phyloP scores from a whole-genome alignment of 495 filamentous ascomycete genomes.

The Extremus antarcticus region DNA sequence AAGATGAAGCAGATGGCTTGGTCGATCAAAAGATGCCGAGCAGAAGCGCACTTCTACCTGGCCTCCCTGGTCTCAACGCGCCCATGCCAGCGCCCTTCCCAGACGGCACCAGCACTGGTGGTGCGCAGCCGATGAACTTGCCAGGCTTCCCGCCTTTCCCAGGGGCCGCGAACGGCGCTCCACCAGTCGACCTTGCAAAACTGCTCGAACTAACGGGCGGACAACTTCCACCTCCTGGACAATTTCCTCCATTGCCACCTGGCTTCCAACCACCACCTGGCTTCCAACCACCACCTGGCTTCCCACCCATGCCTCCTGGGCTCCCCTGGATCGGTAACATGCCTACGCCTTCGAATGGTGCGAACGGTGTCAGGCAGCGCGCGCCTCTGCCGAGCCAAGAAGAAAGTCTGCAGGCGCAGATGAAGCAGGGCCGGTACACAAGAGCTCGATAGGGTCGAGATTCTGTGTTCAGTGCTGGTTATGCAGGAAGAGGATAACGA shows the following conservation, averaged over 20 bases:
- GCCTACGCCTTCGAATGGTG: constrained; percentile 27
- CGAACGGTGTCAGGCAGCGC: constrained; percentile 36
- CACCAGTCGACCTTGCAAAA: constrained; percentile 53
- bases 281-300: constrained; percentile 19
- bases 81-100: constrained; percentile 24
- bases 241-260: constrained; percentile 35
- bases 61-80: constrained; percentile 15
- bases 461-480: background rate
- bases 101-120: constrained; percentile 31
- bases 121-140: constrained; percentile 25
- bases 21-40: constrained; percentile 81
- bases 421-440: constrained; percentile 50
- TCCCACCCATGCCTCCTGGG: constrained; percentile 25
- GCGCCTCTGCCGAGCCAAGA: constrained; percentile 71
- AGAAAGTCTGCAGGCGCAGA: constrained; percentile 67
- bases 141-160: constrained; percentile 29
- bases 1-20: constrained; percentile 84
- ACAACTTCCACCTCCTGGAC: constrained; percentile 24
- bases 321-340: constrained; percentile 13
- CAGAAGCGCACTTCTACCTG: constrained; percentile 39
- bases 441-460: constrained; percentile 18
- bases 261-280: constrained; percentile 18
- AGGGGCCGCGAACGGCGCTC: constrained; percentile 38
- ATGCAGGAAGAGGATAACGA: background rate
- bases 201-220: constrained; percentile 47